Conservation (phyloP, 2,329 filamentous ascomycete species). For the Sarocladiaceae sp. region DNA sequence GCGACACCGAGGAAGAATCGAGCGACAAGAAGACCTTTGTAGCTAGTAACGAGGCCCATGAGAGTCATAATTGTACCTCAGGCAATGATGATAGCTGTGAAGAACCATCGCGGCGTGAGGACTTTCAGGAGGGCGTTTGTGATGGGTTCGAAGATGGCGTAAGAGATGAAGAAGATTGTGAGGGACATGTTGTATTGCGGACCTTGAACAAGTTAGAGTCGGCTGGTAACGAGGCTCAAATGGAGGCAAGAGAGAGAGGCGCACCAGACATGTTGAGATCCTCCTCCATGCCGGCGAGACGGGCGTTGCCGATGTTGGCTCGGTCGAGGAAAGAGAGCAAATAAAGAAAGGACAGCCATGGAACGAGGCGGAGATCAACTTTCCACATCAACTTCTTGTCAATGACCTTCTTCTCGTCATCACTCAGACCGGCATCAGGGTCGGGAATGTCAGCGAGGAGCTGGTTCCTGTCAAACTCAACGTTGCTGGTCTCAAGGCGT, state of each 20-base stretch:
- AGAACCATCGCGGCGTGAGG: conserved; percentile 48
- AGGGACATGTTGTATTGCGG: conserved; percentile 57
- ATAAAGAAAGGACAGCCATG: conserved; percentile 57
- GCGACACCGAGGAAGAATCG: conserved; percentile 60
- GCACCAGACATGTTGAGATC: conserved; percentile 40
- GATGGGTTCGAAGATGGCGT: conserved; percentile 58
- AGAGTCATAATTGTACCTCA: conserved; percentile 43
- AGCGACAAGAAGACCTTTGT: conserved; percentile 38
- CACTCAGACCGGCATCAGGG: conserved; percentile 54
- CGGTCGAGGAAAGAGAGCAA: conserved; percentile 33
- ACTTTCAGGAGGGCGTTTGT: conserved; percentile 63
- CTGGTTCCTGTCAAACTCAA: conserved; percentile 23
- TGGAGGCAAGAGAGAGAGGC: no score
- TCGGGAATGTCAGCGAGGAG: conserved; percentile 25
- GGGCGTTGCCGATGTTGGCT: conserved; percentile 51
- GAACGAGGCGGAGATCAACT: conserved; percentile 52
- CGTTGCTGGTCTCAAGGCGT: not conserved
- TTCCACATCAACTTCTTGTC: conserved; percentile 52
- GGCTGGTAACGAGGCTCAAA: no score
- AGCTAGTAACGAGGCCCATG: conserved; percentile 44
- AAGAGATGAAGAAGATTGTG: conserved; percentile 67
- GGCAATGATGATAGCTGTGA: conserved; percentile 48
- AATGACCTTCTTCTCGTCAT: conserved; percentile 55
- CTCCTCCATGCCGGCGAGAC: conserved; percentile 57
- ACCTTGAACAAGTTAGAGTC: conserved; percentile 42